A percentile compares a stretch with the other conserved stretches of the same genome.
Evolutionary conservation across 495 filamentous ascomycete genomes (phyloP).

Genomic region (Daldinia decipiens): DNA sequence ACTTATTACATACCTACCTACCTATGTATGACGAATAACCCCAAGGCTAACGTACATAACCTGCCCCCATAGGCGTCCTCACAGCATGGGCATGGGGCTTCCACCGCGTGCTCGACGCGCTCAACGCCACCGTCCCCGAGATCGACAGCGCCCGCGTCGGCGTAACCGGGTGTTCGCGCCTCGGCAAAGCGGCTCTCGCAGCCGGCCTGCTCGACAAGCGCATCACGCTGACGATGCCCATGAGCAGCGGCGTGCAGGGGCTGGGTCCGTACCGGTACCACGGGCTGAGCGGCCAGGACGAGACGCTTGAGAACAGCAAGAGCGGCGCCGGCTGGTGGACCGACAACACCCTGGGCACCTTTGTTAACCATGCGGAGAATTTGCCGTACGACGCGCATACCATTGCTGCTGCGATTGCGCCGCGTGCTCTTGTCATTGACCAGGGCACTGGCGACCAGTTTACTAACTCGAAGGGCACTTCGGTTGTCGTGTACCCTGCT

Average conservation of each 20-base stretch:
- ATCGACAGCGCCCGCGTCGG: slow-evolving; percentile 59
- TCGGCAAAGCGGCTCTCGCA: slow-evolving; percentile 63
- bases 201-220: slow-evolving; percentile 62
- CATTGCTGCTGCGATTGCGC: slow-evolving; percentile 64
- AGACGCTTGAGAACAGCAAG: slow-evolving; percentile 66
- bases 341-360: slow-evolving; percentile 57
- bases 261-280: slow-evolving; percentile 63
- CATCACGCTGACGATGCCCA: slow-evolving; percentile 66
- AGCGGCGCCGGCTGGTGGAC: slow-evolving; percentile 64
- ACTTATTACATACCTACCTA: no score
- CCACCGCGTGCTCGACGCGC: slow-evolving; percentile 62
- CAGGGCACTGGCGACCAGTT: slow-evolving; percentile 61
- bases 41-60: not conserved
- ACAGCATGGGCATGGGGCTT: slow-evolving; percentile 67
- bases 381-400: slow-evolving; percentile 65
- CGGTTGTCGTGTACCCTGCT: slow-evolving; percentile 61
- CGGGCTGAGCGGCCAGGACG: slow-evolving; percentile 62
- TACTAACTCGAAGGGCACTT: slow-evolving; percentile 62
- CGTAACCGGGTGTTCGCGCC: slow-evolving; percentile 63
- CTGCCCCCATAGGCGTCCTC: slow-evolving; percentile 51
- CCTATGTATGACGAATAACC: no score
- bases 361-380: slow-evolving; percentile 60
- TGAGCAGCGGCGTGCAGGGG: slow-evolving; percentile 64
- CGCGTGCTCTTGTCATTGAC: slow-evolving; percentile 62
- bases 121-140: slow-evolving; percentile 60